Evolutionary conservation across 2,329 filamentous ascomycete genomes (phyloP).

Genomic region (Fusarium robinianum): DNA sequence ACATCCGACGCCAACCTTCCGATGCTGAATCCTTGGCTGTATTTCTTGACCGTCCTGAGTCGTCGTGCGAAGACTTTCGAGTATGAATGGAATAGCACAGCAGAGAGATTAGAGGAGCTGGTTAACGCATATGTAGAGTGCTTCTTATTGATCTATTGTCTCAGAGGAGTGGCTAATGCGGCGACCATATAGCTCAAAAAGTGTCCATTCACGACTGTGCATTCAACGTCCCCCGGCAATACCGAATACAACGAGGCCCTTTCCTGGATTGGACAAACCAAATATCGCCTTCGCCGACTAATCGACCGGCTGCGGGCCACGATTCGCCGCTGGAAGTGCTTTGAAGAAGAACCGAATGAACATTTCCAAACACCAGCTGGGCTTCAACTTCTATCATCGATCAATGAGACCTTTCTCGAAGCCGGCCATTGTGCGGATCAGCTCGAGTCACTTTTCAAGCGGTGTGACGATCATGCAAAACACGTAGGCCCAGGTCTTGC

Average conservation of each 20-base stretch:
- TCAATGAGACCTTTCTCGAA: not conserved
- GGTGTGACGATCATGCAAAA: not conserved
- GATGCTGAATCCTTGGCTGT: rapidly evolving
- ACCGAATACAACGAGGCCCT: not conserved
- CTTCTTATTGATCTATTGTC: too few species aligned
- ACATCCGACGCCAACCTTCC: rapidly evolving
- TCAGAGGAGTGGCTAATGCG: not conserved
- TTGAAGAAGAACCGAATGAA: too few species aligned
- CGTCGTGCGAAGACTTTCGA: not conserved
- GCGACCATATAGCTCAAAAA: not conserved
- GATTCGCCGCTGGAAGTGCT: conserved; percentile 7
- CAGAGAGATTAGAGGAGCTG: rapidly evolving
- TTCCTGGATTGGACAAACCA: conserved; percentile 1
- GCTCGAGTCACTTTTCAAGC: not conserved
- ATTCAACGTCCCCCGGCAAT: not conserved
- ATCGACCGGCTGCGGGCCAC: not conserved
- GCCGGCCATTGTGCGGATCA: not conserved
- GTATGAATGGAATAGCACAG: not conserved
- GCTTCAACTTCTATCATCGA: not conserved
- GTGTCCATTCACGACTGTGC: not conserved
- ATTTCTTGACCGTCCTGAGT: not conserved
- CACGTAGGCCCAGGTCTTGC: conserved; percentile 2
- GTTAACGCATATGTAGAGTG: not conserved
- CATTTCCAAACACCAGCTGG: not conserved
- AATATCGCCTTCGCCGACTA: not conserved